Conservation (phyloP, 805 yeast genomes). For the Metschnikowia similis region DNA sequence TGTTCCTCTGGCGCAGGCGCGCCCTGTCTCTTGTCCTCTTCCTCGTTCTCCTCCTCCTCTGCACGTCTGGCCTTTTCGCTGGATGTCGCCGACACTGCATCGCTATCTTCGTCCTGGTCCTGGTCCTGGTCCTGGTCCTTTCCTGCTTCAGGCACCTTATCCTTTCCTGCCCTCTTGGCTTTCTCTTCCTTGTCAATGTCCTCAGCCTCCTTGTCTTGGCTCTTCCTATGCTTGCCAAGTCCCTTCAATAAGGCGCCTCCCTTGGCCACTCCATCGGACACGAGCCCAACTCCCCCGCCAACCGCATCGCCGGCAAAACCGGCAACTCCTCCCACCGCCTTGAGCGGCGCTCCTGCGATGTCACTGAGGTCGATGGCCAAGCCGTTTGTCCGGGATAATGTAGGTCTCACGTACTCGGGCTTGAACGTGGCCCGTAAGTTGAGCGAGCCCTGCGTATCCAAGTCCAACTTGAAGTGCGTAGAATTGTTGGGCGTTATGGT, state of each 20-base stretch:
- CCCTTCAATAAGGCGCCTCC: constrained; percentile 43
- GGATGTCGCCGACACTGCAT: constrained; percentile 1
- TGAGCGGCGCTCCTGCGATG: constrained; percentile 45
- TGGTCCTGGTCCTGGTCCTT: constrained; percentile 7
- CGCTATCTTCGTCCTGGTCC: constrained; percentile 1
- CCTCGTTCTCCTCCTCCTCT: constrained; percentile 5
- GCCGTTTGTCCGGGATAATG: constrained; percentile 37
- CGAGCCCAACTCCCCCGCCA: constrained; percentile 45
- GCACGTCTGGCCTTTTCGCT: constrained; percentile 1
- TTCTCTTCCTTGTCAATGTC: constrained; percentile 1
- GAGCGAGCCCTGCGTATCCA: constrained; percentile 66
- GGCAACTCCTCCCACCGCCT: constrained; percentile 40
- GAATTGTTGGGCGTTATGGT: constrained; percentile 43
- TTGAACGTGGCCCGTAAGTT: constrained; percentile 49
- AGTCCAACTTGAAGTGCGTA: constrained; percentile 43
- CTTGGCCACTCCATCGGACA: constrained; percentile 44
- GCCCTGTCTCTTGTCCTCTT: constrained; percentile 8
- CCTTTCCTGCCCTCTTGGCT: constrained; percentile 10
- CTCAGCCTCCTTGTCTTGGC: constrained; percentile 10
- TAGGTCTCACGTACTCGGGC: constrained; percentile 69
- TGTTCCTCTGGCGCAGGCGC: constrained; percentile 16
- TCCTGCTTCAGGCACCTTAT: not conserved
- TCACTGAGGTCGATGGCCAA: constrained; percentile 39
- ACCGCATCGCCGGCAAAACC: constrained; percentile 40
- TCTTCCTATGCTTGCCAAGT: constrained; percentile 21